These are phyloP conservation scores for Sherardia arvensis DNA, from an alignment of 257 asterid species.

Conservation along the genomic window DNA sequence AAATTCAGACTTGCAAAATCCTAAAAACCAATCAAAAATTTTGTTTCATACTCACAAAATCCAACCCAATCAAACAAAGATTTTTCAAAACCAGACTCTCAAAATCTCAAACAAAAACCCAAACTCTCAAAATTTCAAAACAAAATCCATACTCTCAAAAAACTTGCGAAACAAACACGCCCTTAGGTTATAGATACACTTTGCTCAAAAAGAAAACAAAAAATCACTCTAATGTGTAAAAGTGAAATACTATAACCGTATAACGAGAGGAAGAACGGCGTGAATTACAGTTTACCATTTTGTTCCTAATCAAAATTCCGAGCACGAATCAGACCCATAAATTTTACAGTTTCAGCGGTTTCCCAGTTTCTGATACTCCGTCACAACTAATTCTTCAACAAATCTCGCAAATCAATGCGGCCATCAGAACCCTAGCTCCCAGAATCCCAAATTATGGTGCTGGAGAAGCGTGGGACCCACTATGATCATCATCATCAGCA, in stretches of 20 bases:
- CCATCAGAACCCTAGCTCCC: slow-evolving; percentile 19
- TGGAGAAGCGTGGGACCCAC: slow-evolving; percentile 9
- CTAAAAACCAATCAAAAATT: no score
- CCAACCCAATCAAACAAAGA: no score
- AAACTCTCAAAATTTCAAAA: no score
- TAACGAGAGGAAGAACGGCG: not conserved
- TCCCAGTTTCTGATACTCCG: not conserved
- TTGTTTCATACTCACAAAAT: no score
- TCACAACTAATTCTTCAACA: not conserved
- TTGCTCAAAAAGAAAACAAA: no score
- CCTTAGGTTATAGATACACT: no score
- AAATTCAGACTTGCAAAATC: no score
- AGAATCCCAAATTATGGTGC: slow-evolving; percentile 16
- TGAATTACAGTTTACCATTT: slow-evolving; percentile 1
- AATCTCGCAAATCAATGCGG: not conserved
- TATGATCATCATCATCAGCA: slow-evolving; percentile 4
- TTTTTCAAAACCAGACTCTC: no score
- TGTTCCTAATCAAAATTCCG: not conserved
- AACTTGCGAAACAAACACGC: no score
- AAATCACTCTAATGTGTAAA: no score
- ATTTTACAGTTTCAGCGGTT: not conserved
- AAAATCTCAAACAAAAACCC: no score
- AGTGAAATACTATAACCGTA: not conserved
- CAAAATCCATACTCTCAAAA: no score
- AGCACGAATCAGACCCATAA: not conserved